Percentiles rank a stretch among this genome's conserved stretches.
Evolutionary conservation across 352 stramenopile genomes (phyloP).

Genomic region (Globisporangium ultimum): DNA sequence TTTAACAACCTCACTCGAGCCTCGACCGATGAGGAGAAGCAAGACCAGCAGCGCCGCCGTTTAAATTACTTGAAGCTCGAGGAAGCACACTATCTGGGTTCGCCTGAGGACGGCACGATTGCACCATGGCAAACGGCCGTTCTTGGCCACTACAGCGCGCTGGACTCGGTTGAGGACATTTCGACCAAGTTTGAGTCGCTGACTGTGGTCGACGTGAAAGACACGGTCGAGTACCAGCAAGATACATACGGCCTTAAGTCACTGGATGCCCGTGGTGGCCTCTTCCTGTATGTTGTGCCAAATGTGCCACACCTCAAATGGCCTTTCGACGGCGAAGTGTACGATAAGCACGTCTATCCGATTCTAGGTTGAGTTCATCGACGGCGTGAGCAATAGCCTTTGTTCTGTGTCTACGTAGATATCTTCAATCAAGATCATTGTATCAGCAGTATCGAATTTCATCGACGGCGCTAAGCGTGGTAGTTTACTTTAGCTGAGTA

Average conservation of each 20-base stretch:
- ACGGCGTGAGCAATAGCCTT: too few relatives aligned
- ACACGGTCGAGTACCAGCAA: slow-evolving; percentile 29
- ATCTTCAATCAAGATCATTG: too few relatives aligned
- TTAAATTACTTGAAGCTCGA: slow-evolving; percentile 29
- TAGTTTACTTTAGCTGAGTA: too few relatives aligned
- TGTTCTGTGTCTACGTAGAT: too few relatives aligned
- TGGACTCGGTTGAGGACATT: slow-evolving; percentile 21
- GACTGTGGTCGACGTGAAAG: slow-evolving; percentile 22
- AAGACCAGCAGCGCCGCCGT: slow-evolving; percentile 20
- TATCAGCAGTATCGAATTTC: too few relatives aligned
- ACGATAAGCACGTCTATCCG: slow-evolving; percentile 28
- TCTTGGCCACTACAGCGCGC: slow-evolving; percentile 32
- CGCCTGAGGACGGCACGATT: slow-evolving; percentile 25
- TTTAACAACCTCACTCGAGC: slow-evolving; percentile 29
- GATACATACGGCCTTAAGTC: slow-evolving; percentile 38
- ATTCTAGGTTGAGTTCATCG: too few relatives aligned
- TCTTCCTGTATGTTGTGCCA: slow-evolving; percentile 18
- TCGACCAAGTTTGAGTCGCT: slow-evolving; percentile 22
- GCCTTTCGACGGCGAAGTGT: slow-evolving; percentile 22
- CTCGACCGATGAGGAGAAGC: slow-evolving; percentile 10
- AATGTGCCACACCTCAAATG: slow-evolving; percentile 31
- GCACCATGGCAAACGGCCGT: slow-evolving; percentile 33
- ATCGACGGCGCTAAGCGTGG: too few relatives aligned
- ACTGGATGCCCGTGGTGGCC: slow-evolving; percentile 20
- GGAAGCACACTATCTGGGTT: slow-evolving; percentile 41